A percentile compares a stretch with the other conserved stretches of the same genome.
These are phyloP conservation scores for Phytopythium delawarense DNA, from an alignment of 352 stramenopile species.

Conservation along the genomic window DNA sequence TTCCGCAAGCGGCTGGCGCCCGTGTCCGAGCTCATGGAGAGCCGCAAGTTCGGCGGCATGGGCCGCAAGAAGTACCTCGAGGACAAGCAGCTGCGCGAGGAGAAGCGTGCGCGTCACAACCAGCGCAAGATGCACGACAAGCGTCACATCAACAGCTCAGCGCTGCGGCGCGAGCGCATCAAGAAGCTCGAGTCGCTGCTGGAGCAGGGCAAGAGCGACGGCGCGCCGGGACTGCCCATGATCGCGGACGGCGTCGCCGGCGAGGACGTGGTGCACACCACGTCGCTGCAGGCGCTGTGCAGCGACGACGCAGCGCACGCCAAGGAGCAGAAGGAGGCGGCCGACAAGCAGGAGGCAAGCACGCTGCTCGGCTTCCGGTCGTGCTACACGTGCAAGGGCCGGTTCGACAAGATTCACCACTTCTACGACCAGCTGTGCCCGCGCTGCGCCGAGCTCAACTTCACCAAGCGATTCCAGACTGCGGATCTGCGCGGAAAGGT, in stretches of 20 bases:
- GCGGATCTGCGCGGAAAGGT: conserved; percentile 87
- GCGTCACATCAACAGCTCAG: conserved; percentile 92
- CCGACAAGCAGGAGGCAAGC: conserved; percentile 53
- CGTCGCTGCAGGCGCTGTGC: conserved; percentile 57
- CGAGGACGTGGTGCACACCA: conserved; percentile 56
- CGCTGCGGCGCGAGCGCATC: conserved; percentile 87
- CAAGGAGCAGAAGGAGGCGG: conserved; percentile 41
- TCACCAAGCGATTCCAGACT: conserved; percentile 92
- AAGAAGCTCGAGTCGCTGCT: conserved; percentile 90
- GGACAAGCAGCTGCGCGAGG: conserved; percentile 81
- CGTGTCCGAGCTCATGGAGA: conserved; percentile 75
- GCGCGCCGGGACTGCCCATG: conserved; percentile 50
- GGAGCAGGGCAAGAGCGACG: conserved; percentile 71
- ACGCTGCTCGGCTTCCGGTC: conserved; percentile 83
- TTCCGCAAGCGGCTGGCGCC: conserved; percentile 80
- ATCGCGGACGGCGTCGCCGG: conserved; percentile 90
- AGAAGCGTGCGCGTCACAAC: conserved; percentile 80
- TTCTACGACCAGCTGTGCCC: conserved; percentile 97
- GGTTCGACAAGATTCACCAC: conserved; percentile 94
- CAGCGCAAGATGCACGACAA: conserved; percentile 89
- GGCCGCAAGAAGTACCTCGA: conserved; percentile 87
- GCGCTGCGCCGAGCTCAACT: conserved; percentile 93
- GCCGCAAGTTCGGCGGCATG: conserved; percentile 78
- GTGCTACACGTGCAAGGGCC: conserved; percentile 95
- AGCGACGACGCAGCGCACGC: conserved; percentile 46